Evolutionary conservation across 1,284 basidiomycete genomes (phyloP).

Genomic region (Leccinum fallax): DNA sequence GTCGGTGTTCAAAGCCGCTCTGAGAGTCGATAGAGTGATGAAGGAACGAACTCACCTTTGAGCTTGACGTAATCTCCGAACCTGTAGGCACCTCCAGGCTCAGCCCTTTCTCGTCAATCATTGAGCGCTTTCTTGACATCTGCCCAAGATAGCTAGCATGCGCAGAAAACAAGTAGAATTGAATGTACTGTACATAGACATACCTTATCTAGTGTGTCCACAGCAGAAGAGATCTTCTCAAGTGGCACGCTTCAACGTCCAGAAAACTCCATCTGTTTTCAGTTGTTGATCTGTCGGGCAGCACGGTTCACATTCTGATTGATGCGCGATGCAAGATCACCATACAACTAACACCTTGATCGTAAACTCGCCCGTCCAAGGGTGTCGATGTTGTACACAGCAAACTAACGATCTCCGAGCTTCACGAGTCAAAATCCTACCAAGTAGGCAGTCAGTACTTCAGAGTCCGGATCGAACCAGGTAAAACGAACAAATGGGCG

Average conservation of each 20-base stretch:
- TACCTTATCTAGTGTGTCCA: constrained; percentile 99
- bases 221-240: constrained; percentile 96
- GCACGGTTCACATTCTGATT: background rate
- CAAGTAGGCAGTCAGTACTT: too few species aligned
- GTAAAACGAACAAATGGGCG: background rate
- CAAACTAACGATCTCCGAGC: constrained; percentile 88
- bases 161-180: background rate
- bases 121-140: constrained; percentile 96
- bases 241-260: constrained; percentile 92
- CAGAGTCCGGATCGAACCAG: too few species aligned
- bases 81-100: constrained; percentile 85
- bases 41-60: constrained; percentile 77
- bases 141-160: constrained; percentile 73
- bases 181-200: constrained; percentile 7
- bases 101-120: constrained; percentile 95
- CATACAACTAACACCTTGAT: constrained; percentile 69
- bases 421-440: too few species aligned
- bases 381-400: constrained; percentile 81
- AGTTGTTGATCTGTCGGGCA: constrained; percentile 81
- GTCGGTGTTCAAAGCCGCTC: constrained; percentile 1
- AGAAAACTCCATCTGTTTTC: constrained; percentile 98
- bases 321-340: background rate
- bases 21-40: background rate
- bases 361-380: constrained; percentile 90
- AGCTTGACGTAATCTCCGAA: constrained; percentile 97